Evolutionary conservation across 352 stramenopile genomes (phyloP).

Genomic region (Globisporangium yorkense): DNA sequence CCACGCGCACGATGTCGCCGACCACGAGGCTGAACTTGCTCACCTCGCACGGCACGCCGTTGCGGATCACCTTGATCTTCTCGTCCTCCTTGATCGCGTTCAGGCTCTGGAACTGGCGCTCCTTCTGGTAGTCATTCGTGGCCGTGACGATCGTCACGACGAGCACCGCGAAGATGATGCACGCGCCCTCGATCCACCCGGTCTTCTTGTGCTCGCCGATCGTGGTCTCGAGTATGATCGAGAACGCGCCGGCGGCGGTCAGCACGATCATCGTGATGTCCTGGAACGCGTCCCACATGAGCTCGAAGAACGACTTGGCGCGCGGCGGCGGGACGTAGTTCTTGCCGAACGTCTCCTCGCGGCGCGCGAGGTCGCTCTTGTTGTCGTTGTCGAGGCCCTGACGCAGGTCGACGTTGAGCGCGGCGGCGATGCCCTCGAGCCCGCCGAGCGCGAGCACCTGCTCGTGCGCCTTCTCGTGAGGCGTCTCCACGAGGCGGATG

Average conservation of each 20-base stretch:
- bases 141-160: constrained; percentile 90
- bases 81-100: constrained; percentile 83
- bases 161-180: constrained; percentile 89
- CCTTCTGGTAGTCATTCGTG: constrained; percentile 91
- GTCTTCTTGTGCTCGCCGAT: constrained; percentile 55
- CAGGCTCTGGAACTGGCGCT: constrained; percentile 84
- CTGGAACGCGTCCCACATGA: constrained; percentile 89
- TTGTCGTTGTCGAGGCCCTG: constrained; percentile 44
- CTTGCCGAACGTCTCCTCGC: constrained; percentile 45
- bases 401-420: constrained; percentile 36
- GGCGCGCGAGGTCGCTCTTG: constrained; percentile 23
- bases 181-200: constrained; percentile 88
- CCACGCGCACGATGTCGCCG: constrained; percentile 37
- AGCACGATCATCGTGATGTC: constrained; percentile 90
- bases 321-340: constrained; percentile 58
- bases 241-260: constrained; percentile 73
- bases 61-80: constrained; percentile 82
- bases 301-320: constrained; percentile 53
- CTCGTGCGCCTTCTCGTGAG: constrained; percentile 43
- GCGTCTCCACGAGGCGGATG: constrained; percentile 60
- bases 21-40: constrained; percentile 66
- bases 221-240: constrained; percentile 41
- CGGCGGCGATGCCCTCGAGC: constrained; percentile 37
- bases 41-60: constrained; percentile 53
- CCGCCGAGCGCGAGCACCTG: constrained; percentile 36